Base-by-base conservation (phyloP, 805 yeast genomes). In the Saccharomycopsis sp. region DNA sequence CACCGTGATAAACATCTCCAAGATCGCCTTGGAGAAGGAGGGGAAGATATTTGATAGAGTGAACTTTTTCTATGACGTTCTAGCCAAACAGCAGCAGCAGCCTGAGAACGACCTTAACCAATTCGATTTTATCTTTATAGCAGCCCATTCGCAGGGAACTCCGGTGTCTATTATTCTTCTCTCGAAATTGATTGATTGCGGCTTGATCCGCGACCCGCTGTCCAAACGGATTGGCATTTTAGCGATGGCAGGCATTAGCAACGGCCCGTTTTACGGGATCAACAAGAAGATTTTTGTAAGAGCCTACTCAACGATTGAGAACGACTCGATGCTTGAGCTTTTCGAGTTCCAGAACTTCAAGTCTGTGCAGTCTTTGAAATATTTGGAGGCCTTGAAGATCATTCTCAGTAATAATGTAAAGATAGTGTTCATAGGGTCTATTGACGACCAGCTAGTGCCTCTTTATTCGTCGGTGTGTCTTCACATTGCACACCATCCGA, bases 91-190 rank as follows among this genome's bases (percentile, higher is more conserved):
- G 18, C 62, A 64, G 12, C 37, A 29, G 37, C 37, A 7, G 37
- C 37, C 37, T 7, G 64, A 69, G 21, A 71, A 74, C 41, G 77
- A 75, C 57, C 64, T 77, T 1, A 73, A 73, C 51, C 61, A 75
- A n/a, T 92, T 97, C 0, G 98, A 92, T 70, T 86, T 87, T 62
- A 81, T 92, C n/a, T 90, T 86, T 67, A 80, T 92, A 61, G 97
- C 97, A 1, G 85, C 96, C 0, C 99, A 92, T 71, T 91, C 97
- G 0, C 99, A 92, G 70, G 99, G 99, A 0, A 85, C 92, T 52
- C 97, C 97, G 0, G 98, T 94, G 0, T 81, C 96, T 0, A 83
- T 90, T 0, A 84, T 89, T 34, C 69, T 92, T 29, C 71, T 91
- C n/a, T 86, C 96, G 0, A 78, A 79, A 63, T 75, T 92, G 48